Conservation (phyloP, 768 basidiomycete species). For the Mycena polygramma region DNA sequence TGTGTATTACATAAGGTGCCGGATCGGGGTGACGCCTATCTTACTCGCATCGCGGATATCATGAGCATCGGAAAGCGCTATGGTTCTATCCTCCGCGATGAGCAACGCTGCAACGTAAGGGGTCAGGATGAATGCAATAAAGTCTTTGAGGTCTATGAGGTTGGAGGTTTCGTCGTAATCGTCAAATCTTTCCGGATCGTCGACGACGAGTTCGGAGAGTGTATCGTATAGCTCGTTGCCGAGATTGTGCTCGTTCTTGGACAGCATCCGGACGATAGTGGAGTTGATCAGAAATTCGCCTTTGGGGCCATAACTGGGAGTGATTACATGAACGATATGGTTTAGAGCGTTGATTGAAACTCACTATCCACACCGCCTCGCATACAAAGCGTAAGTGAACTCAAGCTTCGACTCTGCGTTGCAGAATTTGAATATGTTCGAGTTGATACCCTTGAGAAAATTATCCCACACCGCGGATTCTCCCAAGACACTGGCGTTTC, state of each 20-base stretch:
- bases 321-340: too few relatives aligned
- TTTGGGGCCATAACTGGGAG: conserved; percentile 8
- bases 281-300: conserved; percentile 15
- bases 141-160: conserved; percentile 6
- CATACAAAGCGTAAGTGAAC: too few relatives aligned
- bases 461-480: too few relatives aligned
- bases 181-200: neutral
- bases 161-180: neutral
- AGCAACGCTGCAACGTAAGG: conserved; percentile 6
- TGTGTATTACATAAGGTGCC: too few relatives aligned
- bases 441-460: too few relatives aligned
- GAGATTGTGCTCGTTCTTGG: neutral
- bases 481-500: too few relatives aligned
- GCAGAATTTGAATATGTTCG: too few relatives aligned
- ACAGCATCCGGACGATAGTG: neutral
- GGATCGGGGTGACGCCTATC: too few relatives aligned
- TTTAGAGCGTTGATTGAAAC: too few relatives aligned
- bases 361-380: too few relatives aligned
- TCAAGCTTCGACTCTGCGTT: too few relatives aligned
- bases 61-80: neutral
- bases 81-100: neutral
- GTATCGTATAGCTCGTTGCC: neutral
- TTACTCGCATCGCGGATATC: neutral
- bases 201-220: neutral
- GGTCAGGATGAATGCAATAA: neutral